Evolutionary conservation across 2,329 filamentous ascomycete genomes (phyloP), one percentile per base, ranked within the genome.

Genomic region (Cladosporium sp.): DNA sequence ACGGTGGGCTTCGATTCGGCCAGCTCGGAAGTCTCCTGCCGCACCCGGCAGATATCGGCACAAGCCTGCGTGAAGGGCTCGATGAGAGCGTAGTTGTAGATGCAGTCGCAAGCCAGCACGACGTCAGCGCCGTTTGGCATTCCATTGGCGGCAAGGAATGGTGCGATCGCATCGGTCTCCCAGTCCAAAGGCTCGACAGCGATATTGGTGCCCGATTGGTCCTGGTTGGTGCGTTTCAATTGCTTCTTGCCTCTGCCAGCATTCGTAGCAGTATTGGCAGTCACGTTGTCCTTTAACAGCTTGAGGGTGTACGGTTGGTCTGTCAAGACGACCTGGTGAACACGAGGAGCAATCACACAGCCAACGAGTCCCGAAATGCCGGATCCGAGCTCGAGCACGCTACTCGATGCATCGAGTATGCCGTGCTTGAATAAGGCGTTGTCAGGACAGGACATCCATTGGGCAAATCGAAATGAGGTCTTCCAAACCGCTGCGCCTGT

Each of bases 61-160:
- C 90, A 96, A 0, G 90, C 89, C 65, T 87, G 83, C 9, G 66
- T 89, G 49, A 97, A 83, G 0, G 92, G 91, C 42, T 83, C 77
- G 22, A 97, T 83, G 3, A 97, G 81, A 2, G 88, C 83, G 63
- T 96, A 90, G 73, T 97, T 99, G 78, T 95, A 99, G 64, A 99
- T 88, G 73, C 92, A 97, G 73, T 99, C 94, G 69, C 91, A 96
- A 3, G 91, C 91, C 35, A 97, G 71, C 10, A 97, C 78, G 13
- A 85, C 74, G 66, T 71, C 9, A 69, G 62, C 22, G 75, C 81
- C 68, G 10, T 55, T 25, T 6, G 50, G 12, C 17, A 70, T 59
- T n/a, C 59, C 65, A 9, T 86, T 79, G 47, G 79, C 73, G 60
- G 84, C 80, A 0, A 80, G 78, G 7, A 78, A 64, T 3, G 68